phyloP scores from a whole-genome alignment of 2,329 filamentous ascomycete genomes.

The Cladorrhinum sp. region DNA sequence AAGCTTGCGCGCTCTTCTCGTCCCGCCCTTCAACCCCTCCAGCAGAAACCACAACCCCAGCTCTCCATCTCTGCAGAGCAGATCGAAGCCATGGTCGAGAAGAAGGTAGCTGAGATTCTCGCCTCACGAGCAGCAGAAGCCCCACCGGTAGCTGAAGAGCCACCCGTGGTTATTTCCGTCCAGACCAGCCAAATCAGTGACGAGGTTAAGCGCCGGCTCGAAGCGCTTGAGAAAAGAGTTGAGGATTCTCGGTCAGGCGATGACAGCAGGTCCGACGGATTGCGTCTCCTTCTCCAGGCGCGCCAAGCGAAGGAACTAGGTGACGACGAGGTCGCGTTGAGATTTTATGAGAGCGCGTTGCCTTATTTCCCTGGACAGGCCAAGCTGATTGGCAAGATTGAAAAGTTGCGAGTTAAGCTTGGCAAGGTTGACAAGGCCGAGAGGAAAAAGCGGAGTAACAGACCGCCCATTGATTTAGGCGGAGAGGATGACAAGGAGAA shows the following conservation, averaged over 20 bases:
- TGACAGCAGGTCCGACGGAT: slow-evolving; percentile 73
- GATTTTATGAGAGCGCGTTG: slow-evolving; percentile 81
- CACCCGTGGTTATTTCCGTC: slow-evolving; percentile 34
- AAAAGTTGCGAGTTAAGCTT: slow-evolving; percentile 56
- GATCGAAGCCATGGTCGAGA: slow-evolving; percentile 89
- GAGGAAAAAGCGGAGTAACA: slow-evolving; percentile 12
- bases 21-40: slow-evolving; percentile 23
- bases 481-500: slow-evolving; percentile 41
- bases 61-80: slow-evolving; percentile 63
- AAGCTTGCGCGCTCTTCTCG: slow-evolving; percentile 43
- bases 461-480: slow-evolving; percentile 29
- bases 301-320: slow-evolving; percentile 85
- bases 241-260: slow-evolving; percentile 56
- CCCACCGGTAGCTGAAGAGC: slow-evolving; percentile 32
- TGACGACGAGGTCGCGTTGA: slow-evolving; percentile 72
- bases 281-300: slow-evolving; percentile 84
- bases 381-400: slow-evolving; percentile 71
- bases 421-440: slow-evolving; percentile 22
- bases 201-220: slow-evolving; percentile 75
- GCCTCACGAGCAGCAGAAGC: slow-evolving; percentile 63
- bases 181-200: slow-evolving; percentile 59
- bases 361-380: slow-evolving; percentile 83
- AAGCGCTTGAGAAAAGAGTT: slow-evolving; percentile 82
- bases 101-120: slow-evolving; percentile 85
- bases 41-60: slow-evolving; percentile 25